A percentile compares a stretch with the other conserved stretches of the same genome.
These are phyloP conservation scores for Paecilomyces fulvus DNA, from an alignment of 2,329 filamentous ascomycete genomes.

Conservation along the genomic window DNA sequence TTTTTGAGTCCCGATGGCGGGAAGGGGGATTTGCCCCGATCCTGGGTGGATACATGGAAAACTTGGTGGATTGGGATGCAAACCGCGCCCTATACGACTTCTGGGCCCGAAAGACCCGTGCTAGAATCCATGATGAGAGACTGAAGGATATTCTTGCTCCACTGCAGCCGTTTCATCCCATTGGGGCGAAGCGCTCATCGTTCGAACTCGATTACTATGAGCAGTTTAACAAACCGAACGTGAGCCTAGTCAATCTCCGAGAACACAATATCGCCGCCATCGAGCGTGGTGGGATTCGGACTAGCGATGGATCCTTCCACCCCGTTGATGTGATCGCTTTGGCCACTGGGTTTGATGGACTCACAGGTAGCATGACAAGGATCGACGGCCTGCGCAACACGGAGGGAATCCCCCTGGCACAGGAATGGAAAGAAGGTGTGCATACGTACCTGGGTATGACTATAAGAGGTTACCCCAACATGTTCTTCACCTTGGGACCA, in stretches of 20 bases:
- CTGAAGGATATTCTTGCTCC: slow-evolving; percentile 48
- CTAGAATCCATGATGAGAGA: slow-evolving; percentile 42
- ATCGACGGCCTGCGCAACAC: slow-evolving; percentile 30
- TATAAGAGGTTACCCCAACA: slow-evolving; percentile 35
- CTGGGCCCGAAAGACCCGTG: slow-evolving; percentile 45
- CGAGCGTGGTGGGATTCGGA: slow-evolving; percentile 29
- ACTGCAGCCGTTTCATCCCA: slow-evolving; percentile 44
- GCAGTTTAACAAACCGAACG: slow-evolving; percentile 38
- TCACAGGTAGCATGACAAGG: slow-evolving; percentile 34
- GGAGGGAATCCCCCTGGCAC: slow-evolving; percentile 20
- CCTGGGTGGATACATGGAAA: slow-evolving; percentile 48
- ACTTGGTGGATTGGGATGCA: slow-evolving; percentile 38
- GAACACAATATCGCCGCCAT: slow-evolving; percentile 29
- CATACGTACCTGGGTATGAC: slow-evolving; percentile 37
- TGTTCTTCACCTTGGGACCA: slow-evolving; percentile 13
- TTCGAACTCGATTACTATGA: slow-evolving; percentile 46
- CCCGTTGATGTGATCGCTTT: slow-evolving; percentile 35
- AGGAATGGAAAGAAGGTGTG: slow-evolving; percentile 31
- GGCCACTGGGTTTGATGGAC: slow-evolving; percentile 38
- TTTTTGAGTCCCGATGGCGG: slow-evolving; percentile 44
- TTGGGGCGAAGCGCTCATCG: slow-evolving; percentile 45
- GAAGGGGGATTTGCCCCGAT: slow-evolving; percentile 45
- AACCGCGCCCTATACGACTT: slow-evolving; percentile 50
- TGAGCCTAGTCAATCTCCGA: slow-evolving; percentile 40
- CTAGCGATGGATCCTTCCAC: slow-evolving; percentile 28